Evolutionary conservation across 2,329 filamentous ascomycete species (phyloP), one percentile per base, ranked within the genome.

Genomic region (Alternaria ventricosa): DNA sequence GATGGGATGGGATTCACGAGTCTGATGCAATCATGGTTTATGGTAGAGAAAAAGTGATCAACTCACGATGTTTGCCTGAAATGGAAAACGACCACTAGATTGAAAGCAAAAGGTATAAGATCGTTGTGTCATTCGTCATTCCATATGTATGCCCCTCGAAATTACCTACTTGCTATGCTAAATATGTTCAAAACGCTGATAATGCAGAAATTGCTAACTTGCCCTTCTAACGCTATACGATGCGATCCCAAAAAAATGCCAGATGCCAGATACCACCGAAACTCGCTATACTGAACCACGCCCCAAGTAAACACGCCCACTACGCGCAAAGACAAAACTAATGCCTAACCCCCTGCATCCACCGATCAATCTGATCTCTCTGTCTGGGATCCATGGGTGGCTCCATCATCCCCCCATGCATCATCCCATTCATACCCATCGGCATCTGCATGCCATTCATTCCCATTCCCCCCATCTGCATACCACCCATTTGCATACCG

Each of bases 301-400:
- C 23, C 8, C 46, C 46, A 53, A 49, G 28, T 8, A 47, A 33
- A 27, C 22, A 18, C 36, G 0, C 36, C 15, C 15, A 18, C 15
- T 18, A 18, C 36, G 9, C n/a, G 1, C 36, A 41, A 41, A 41
- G 36, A 44, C 33, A 27, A 27, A 23, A 51, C 68, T 45, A 75
- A 53, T 70, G 67, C 61, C 70, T 66, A 58, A 84, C 75, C 51
- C 79, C 75, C 70, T 85, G 82, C 71, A 87, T 83, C 87, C 87
- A 89, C 33, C 83, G 85, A 79, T 89, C 86, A 77, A 89, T 88
- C 62, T 86, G 80, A 62, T 85, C 86, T 57, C 86, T 80, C 71
- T 87, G 86, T 57, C 80, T 80, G 5, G 82, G 78, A 72, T 87
- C 82, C 73, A 85, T 79, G 2, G 70, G 69, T 49, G 61, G 68